Conservation (phyloP, 1,284 basidiomycete species). For the Apiotrichum mycotoxinovorans region DNA sequence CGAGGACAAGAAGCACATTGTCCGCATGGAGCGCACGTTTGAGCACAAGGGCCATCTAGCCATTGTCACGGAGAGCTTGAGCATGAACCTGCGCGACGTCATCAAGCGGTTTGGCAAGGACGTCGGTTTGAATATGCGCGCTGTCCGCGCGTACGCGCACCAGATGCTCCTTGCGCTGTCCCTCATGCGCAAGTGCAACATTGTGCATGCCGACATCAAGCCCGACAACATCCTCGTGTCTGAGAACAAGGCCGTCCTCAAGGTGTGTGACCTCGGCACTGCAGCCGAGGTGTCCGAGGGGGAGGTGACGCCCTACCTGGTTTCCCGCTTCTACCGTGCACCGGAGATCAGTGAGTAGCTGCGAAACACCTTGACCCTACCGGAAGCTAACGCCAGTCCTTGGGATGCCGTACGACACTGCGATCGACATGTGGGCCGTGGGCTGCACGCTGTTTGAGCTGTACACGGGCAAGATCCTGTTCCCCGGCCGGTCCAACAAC, state of each 20-base stretch:
- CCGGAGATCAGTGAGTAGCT: slow-evolving; percentile 87
- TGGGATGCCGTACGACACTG: slow-evolving; percentile 87
- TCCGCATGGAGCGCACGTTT: slow-evolving; percentile 86
- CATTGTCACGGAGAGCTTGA: slow-evolving; percentile 91
- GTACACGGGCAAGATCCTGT: slow-evolving; percentile 97
- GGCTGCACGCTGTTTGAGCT: slow-evolving; percentile 97
- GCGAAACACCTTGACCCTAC: too few species aligned
- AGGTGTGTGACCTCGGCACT: slow-evolving; percentile 94
- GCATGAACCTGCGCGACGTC: slow-evolving; percentile 97
- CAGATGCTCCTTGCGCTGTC: slow-evolving; percentile 88
- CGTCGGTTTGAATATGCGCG: slow-evolving; percentile 90
- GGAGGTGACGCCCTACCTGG: slow-evolving; percentile 97
- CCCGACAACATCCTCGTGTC: slow-evolving; percentile 95
- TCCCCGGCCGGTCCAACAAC: slow-evolving; percentile 94
- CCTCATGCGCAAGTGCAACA: slow-evolving; percentile 78
- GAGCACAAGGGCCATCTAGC: slow-evolving; percentile 96
- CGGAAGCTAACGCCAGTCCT: slow-evolving; percentile 67
- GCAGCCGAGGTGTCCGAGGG: slow-evolving; percentile 84
- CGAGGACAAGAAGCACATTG: slow-evolving; percentile 93
- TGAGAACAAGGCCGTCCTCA: slow-evolving; percentile 87
- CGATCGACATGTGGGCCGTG: slow-evolving; percentile 95
- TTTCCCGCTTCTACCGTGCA: slow-evolving; percentile 95
- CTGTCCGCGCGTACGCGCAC: slow-evolving; percentile 95
- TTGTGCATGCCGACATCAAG: slow-evolving; percentile 98
- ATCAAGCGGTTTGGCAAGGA: slow-evolving; percentile 99